Percentiles rank a stretch among this genome's conserved stretches.
Evolutionary conservation across 306 rosid genomes (phyloP).

Genomic region (Morella rubra): DNA sequence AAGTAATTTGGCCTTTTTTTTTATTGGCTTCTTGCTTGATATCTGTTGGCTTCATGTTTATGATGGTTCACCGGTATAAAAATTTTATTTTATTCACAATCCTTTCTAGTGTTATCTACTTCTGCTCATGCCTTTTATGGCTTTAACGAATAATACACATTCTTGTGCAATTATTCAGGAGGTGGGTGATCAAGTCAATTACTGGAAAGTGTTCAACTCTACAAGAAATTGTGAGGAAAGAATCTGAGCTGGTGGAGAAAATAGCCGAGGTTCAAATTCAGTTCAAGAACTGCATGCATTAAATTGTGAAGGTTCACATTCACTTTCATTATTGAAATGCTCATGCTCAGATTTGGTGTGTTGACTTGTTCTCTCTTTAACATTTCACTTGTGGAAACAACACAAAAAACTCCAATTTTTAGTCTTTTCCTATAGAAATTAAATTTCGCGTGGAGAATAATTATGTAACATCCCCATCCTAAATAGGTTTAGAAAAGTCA

Average conservation of each 20-base stretch:
- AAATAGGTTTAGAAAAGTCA: no score
- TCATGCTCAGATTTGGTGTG: neutral
- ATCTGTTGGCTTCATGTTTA: neutral
- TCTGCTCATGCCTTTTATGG: neutral
- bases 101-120: neutral
- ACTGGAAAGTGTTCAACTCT: conserved; percentile 56
- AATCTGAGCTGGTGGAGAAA: conserved; percentile 94
- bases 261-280: conserved; percentile 80
- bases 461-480: no score
- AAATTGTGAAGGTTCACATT: conserved; percentile 36
- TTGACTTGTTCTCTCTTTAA: conserved; percentile 1
- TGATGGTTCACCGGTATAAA: neutral
- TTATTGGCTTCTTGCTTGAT: conserved; percentile 7
- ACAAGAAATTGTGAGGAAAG: conserved; percentile 69
- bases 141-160: conserved; percentile 14
- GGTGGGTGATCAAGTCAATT: conserved; percentile 87
- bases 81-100: neutral
- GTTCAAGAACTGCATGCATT: conserved; percentile 42
- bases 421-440: neutral
- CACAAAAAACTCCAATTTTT: neutral
- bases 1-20: neutral
- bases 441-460: neutral
- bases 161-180: conserved; percentile 58
- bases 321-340: conserved; percentile 19
- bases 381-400: conserved; percentile 12